These are phyloP conservation scores for Colletotrichum tofieldiae DNA, from an alignment of 2,329 filamentous ascomycete species.

Conservation along the genomic window DNA sequence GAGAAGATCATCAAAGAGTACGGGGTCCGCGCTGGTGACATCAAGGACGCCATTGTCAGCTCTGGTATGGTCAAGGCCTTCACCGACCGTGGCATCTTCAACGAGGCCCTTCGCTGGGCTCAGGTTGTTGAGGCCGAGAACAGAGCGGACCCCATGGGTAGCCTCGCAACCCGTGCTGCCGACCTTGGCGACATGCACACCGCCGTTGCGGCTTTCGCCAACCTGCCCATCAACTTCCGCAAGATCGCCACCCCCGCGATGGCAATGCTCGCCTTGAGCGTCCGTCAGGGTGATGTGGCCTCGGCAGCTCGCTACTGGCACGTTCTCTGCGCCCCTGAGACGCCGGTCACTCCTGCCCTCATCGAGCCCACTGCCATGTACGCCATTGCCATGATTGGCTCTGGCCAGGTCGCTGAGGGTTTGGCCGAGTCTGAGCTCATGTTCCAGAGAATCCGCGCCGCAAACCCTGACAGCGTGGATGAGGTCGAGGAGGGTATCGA, in stretches of 20 bases:
- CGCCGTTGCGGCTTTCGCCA: slow-evolving; percentile 77
- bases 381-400: slow-evolving; percentile 87
- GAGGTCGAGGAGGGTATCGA: slow-evolving; percentile 91
- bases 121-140: slow-evolving; percentile 73
- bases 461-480: slow-evolving; percentile 74
- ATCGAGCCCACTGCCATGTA: slow-evolving; percentile 95
- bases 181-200: slow-evolving; percentile 81
- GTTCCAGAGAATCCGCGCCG: slow-evolving; percentile 85
- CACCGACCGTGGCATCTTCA: slow-evolving; percentile 78
- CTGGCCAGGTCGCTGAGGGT: slow-evolving; percentile 87
- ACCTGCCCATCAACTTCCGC: slow-evolving; percentile 67
- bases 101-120: slow-evolving; percentile 82
- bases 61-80: slow-evolving; percentile 86
- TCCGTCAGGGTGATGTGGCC: slow-evolving; percentile 85
- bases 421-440: slow-evolving; percentile 85
- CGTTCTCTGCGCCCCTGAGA: slow-evolving; percentile 75
- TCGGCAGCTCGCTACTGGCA: slow-evolving; percentile 87
- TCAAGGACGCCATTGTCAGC: slow-evolving; percentile 81
- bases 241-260: slow-evolving; percentile 75
- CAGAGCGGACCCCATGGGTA: slow-evolving; percentile 76
- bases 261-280: slow-evolving; percentile 88
- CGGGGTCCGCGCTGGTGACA: slow-evolving; percentile 69
- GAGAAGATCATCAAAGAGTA: slow-evolving; percentile 80
- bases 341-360: slow-evolving; percentile 74
- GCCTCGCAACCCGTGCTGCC: slow-evolving; percentile 83